Conservation (phyloP, 2,329 filamentous ascomycete species). For the Scleromitrula shiraiana region DNA sequence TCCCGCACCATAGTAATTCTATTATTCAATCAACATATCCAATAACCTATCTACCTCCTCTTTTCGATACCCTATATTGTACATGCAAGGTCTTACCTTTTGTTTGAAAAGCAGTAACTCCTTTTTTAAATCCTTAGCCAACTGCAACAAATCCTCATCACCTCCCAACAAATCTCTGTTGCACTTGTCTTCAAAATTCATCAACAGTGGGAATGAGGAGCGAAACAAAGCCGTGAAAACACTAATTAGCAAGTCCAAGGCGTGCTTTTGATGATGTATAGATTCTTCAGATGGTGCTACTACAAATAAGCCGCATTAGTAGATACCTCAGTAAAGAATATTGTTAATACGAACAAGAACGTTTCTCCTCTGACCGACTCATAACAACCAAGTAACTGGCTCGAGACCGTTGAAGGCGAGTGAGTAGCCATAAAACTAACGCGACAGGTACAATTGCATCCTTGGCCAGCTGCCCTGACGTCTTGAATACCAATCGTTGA, state of each 20-base stretch:
- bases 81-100: slow-evolving; percentile 9
- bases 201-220: slow-evolving; percentile 20
- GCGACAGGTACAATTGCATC: slow-evolving; percentile 23
- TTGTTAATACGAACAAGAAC: slow-evolving; percentile 13
- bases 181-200: slow-evolving; percentile 19
- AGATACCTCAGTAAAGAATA: background rate
- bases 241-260: slow-evolving; percentile 19
- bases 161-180: slow-evolving; percentile 19
- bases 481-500: slow-evolving; percentile 22
- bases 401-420: slow-evolving; percentile 17
- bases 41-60: slow-evolving; percentile 3
- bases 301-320: background rate
- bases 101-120: slow-evolving; percentile 20
- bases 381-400: slow-evolving; percentile 19
- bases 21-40: background rate
- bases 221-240: slow-evolving; percentile 23
- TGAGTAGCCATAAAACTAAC: slow-evolving; percentile 22
- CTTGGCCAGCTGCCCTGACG: slow-evolving; percentile 17
- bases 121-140: slow-evolving; percentile 19
- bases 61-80: background rate
- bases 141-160: slow-evolving; percentile 16
- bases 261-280: slow-evolving; percentile 16
- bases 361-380: slow-evolving; percentile 6
- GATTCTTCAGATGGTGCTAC: background rate
- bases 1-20: background rate